These are phyloP conservation scores for Neophaeococcomyces mojaviensis DNA, from an alignment of 2,329 filamentous ascomycete genomes.

Conservation along the genomic window DNA sequence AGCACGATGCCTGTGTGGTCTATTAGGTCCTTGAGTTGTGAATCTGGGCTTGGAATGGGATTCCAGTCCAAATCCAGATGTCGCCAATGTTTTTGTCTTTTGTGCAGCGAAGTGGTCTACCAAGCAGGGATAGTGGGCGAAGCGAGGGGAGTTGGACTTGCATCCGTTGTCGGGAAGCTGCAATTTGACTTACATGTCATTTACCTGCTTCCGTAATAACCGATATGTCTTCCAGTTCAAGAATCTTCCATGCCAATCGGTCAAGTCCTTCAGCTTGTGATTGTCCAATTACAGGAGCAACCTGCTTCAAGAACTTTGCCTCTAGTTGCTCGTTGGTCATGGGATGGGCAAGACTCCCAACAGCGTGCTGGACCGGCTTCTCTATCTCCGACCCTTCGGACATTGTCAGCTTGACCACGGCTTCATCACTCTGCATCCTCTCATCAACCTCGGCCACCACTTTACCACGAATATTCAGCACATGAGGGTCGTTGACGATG, in stretches of 20 bases:
- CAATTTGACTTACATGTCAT: too few species aligned
- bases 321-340: constrained; percentile 40
- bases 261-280: constrained; percentile 21
- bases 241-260: constrained; percentile 2
- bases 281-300: constrained; percentile 34
- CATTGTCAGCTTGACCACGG: constrained; percentile 32
- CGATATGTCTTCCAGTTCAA: not conserved
- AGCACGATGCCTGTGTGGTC: too few species aligned
- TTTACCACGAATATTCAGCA: constrained; percentile 39
- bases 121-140: too few species aligned
- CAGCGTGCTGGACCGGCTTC: constrained; percentile 43
- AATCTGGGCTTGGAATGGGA: too few species aligned
- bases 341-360: constrained; percentile 44
- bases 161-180: too few species aligned
- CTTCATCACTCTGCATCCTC: constrained; percentile 36
- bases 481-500: constrained; percentile 36
- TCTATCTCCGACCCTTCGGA: constrained; percentile 31
- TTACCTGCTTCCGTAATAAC: not conserved
- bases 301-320: constrained; percentile 46
- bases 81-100: too few species aligned
- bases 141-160: too few species aligned
- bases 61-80: too few species aligned
- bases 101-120: too few species aligned
- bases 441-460: constrained; percentile 39
- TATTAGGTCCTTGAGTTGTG: too few species aligned